phyloP scores from a whole-genome alignment of 2,329 filamentous ascomycete species.

The Pyrenochaeta sp. region DNA sequence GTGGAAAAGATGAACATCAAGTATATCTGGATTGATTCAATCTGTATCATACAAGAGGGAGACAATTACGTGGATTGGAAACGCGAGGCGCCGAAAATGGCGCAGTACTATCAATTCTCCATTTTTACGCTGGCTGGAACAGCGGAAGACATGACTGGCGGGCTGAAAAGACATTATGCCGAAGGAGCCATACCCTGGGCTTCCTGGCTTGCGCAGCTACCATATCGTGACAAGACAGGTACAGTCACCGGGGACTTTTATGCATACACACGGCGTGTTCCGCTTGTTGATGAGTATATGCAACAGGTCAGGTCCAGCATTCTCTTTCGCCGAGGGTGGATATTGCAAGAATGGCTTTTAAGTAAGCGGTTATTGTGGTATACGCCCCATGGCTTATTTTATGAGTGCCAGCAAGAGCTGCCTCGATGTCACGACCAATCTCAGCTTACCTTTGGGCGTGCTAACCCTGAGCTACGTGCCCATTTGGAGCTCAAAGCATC shows the following conservation, averaged over 20 bases:
- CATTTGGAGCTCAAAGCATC: background rate
- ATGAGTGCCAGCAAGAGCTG: background rate
- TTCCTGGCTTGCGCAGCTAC: background rate
- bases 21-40: background rate
- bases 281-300: background rate
- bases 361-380: background rate
- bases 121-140: background rate
- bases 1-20: background rate
- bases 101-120: background rate
- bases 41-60: background rate
- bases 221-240: background rate
- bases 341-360: background rate
- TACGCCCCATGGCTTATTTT: background rate
- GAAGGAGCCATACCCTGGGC: background rate
- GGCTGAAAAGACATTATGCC: background rate
- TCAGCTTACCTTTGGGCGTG: background rate
- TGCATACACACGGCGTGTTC: background rate
- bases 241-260: background rate
- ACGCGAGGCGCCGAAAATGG: background rate
- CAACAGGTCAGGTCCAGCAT: background rate
- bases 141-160: background rate
- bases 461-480: background rate
- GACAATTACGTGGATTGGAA: background rate
- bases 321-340: background rate
- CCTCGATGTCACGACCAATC: background rate